Conservation (phyloP, 2,329 filamentous ascomycete species). For the Aspergillus uvarum region DNA sequence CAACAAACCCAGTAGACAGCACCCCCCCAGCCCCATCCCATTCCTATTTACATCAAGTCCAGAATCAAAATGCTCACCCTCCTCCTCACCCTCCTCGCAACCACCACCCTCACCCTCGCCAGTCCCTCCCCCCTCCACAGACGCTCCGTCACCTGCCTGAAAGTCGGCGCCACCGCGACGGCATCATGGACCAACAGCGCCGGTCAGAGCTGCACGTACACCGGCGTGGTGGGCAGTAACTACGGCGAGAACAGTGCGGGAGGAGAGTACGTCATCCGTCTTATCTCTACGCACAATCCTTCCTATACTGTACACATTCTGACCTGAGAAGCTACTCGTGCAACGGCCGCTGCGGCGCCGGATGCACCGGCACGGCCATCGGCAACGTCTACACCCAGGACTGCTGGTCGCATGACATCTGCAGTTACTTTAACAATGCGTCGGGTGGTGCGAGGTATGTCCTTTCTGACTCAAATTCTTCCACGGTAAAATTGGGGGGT, state of each 20-base stretch:
- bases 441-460: conserved; percentile 16
- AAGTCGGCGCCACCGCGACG: conserved; percentile 15
- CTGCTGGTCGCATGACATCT: conserved; percentile 24
- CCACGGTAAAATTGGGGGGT: neutral
- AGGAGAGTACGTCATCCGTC: conserved; percentile 12
- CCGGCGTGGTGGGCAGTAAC: conserved; percentile 18
- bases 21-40: neutral
- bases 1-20: neutral
- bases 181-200: conserved; percentile 18
- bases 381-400: conserved; percentile 22
- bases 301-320: too few species aligned
- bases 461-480: too few species aligned
- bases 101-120: neutral
- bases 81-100: neutral
- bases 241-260: conserved; percentile 15
- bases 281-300: neutral
- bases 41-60: neutral
- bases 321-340: conserved; percentile 16
- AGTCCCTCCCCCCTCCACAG: conserved; percentile 2
- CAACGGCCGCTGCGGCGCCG: conserved; percentile 21
- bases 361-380: conserved; percentile 14
- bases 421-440: conserved; percentile 19
- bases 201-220: conserved; percentile 15
- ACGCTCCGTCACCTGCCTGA: conserved; percentile 17
- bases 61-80: neutral